phyloP scores from a whole-genome alignment of 805 yeast genomes.

The Lachancea meyersii region DNA sequence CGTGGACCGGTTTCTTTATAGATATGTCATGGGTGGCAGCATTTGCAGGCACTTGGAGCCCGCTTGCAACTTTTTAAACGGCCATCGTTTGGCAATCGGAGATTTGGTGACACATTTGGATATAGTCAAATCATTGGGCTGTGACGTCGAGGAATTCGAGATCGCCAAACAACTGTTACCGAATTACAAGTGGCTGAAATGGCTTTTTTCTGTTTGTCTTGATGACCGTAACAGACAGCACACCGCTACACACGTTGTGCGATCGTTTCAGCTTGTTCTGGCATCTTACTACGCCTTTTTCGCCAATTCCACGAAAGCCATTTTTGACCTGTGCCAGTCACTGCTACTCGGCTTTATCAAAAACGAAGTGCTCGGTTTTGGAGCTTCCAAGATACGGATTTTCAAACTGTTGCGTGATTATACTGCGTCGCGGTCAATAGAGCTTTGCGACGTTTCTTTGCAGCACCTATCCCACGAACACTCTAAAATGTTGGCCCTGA shows the following conservation, averaged over 20 bases:
- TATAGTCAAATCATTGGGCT: constrained; percentile 12
- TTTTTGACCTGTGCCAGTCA: not conserved
- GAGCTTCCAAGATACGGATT: not conserved
- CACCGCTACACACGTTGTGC: constrained; percentile 7
- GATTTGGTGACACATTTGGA: not conserved
- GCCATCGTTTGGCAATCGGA: not conserved
- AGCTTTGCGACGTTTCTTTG: not conserved
- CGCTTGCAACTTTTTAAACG: constrained; percentile 1
- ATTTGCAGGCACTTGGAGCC: constrained; percentile 9
- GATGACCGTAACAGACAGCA: constrained; percentile 1
- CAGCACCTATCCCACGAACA: constrained; percentile 1
- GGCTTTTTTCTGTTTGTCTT: constrained; percentile 6
- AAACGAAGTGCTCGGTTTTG: constrained; percentile 2
- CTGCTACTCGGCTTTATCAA: constrained; percentile 3
- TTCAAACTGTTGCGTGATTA: constrained; percentile 3
- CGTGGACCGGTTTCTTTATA: constrained; percentile 3
- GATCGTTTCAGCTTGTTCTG: constrained; percentile 19
- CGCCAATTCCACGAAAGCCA: not conserved
- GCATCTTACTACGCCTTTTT: constrained; percentile 16
- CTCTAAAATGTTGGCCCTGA: not conserved
- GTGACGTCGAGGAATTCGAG: constrained; percentile 13
- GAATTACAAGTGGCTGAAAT: constrained; percentile 12
- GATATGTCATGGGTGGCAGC: constrained; percentile 2
- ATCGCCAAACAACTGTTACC: constrained; percentile 16
- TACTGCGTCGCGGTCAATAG: not conserved